Base-by-base conservation (phyloP, 345 rosid species). In the Heritiera littoralis region DNA sequence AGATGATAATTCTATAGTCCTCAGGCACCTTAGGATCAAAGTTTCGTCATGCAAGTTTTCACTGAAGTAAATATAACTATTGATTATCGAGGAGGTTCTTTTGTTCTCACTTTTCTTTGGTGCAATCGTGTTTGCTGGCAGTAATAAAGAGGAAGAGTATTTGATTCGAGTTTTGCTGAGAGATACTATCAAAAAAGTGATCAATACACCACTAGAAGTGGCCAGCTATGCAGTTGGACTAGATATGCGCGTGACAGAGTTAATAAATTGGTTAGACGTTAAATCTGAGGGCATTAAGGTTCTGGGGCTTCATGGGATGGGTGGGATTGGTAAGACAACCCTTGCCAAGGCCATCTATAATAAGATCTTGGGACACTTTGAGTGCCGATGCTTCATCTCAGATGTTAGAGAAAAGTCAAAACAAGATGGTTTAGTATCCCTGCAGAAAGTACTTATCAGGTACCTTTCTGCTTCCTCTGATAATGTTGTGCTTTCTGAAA, bases 171-270 rank as follows among this genome's bases (percentile, higher is more conserved):
- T 11, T 55, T 23, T 93, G 67, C 89, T 86, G 74, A 81, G 82
- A 58, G 85, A 77, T 18, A 86, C 91, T 74, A 73, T 85, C 84
- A 66, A 74, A 66, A 79, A 90, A 72, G 3, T 91, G 83, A 83
- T 81, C 72, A 90, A 85, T 64, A 81, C 90, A 14, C 97, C 94
- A 5, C 66, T 89, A 64, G 86, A 65, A 43, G 86, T 90, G 9
- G 89, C 89, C 40, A 58, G 46, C 6, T 77, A 82, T 67, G 68
- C 54, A n/a, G 74, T 77, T 41, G 74, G 80, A 55, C 74, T 77
- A 9, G 80, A 77, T 38, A 20, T 11, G 0, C 74, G 80, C 0
- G 54, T 77, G 54, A 46, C 49, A 17, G 45, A 77, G 3, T 32
- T 77, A 6, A 67, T 66, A 45, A 68, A 40, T 45, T 9, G 54